These are phyloP conservation scores for Cryptococcus depauperatus DNA, from an alignment of 1,284 basidiomycete species.

Conservation along the genomic window DNA sequence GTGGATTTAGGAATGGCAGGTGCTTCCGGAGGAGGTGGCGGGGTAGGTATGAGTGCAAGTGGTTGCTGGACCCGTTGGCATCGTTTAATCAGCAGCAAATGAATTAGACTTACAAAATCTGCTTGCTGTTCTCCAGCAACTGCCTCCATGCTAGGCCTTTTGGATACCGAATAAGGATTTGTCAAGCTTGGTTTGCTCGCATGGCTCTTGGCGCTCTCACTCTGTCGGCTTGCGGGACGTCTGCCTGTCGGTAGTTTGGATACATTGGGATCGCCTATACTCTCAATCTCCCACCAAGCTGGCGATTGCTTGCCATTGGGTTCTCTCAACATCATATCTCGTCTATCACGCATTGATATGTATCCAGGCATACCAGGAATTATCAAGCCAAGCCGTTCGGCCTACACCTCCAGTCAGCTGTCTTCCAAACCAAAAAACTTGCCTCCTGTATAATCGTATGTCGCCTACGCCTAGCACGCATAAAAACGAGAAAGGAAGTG, in stretches of 20 bases:
- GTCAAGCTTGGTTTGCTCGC: too few relatives aligned
- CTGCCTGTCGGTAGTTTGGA: too few relatives aligned
- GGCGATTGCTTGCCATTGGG: slow-evolving; percentile 28
- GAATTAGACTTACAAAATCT: slow-evolving; percentile 8
- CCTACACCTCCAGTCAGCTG: slow-evolving; percentile 12
- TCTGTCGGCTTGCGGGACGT: too few relatives aligned
- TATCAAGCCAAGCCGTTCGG: slow-evolving; percentile 34
- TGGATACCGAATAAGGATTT: too few relatives aligned
- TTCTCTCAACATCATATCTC: slow-evolving; percentile 15
- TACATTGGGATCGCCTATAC: background rate
- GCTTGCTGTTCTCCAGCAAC: too few relatives aligned
- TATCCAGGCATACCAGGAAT: slow-evolving; percentile 41
- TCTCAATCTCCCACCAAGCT: slow-evolving; percentile 39
- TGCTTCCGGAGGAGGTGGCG: background rate
- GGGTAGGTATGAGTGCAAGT: slow-evolving; percentile 26
- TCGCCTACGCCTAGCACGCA: slow-evolving; percentile 31
- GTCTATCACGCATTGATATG: slow-evolving; percentile 34
- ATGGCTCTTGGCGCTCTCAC: too few relatives aligned
- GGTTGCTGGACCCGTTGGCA: slow-evolving; percentile 13
- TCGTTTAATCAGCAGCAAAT: background rate
- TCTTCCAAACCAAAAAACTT: slow-evolving; percentile 3
- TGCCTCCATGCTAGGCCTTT: too few relatives aligned
- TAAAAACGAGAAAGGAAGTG: slow-evolving; percentile 31
- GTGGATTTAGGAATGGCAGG: slow-evolving; percentile 14
- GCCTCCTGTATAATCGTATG: slow-evolving; percentile 31